Percentiles rank a stretch among this genome's conserved stretches.
Evolutionary conservation across 2,329 filamentous ascomycete species (phyloP).

Genomic region (Ophiostoma sp.): DNA sequence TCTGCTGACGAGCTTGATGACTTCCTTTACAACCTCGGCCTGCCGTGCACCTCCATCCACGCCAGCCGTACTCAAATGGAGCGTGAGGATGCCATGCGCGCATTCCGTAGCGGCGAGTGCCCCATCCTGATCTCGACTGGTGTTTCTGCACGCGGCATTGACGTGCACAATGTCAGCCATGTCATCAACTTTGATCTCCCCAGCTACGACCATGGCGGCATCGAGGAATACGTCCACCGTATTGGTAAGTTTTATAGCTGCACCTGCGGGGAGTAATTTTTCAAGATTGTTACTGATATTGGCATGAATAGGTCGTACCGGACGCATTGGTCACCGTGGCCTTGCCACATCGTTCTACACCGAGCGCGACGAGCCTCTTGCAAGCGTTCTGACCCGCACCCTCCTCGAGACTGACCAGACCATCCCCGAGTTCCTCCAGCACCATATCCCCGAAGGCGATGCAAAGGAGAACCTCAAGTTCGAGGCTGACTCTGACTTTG

Average conservation of each 20-base stretch:
- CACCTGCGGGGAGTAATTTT: not conserved
- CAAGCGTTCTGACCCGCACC: constrained; percentile 68
- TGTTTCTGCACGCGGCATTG: constrained; percentile 80
- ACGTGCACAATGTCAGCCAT: constrained; percentile 79
- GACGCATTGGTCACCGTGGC: constrained; percentile 82
- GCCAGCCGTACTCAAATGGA: constrained; percentile 80
- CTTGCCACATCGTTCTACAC: constrained; percentile 86
- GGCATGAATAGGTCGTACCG: constrained; percentile 66
- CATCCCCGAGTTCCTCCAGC: constrained; percentile 75
- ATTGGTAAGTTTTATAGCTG: constrained; percentile 59
- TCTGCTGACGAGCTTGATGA: constrained; percentile 82
- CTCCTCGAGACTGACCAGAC: constrained; percentile 73
- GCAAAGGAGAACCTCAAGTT: constrained; percentile 46
- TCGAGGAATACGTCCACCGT: constrained; percentile 88
- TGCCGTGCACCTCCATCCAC: constrained; percentile 87
- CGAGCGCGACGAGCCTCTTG: constrained; percentile 68
- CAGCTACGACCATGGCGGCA: constrained; percentile 68
- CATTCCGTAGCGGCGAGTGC: constrained; percentile 68
- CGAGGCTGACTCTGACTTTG: constrained; percentile 52
- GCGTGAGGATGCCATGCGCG: constrained; percentile 84
- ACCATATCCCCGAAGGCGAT: constrained; percentile 55
- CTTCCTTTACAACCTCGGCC: constrained; percentile 69
- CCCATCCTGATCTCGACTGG: constrained; percentile 85
- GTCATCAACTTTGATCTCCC: constrained; percentile 94
- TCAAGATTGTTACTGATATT: constrained; percentile 24